Conservation (phyloP, 805 yeast genomes). For the Candida cerambycidarum region DNA sequence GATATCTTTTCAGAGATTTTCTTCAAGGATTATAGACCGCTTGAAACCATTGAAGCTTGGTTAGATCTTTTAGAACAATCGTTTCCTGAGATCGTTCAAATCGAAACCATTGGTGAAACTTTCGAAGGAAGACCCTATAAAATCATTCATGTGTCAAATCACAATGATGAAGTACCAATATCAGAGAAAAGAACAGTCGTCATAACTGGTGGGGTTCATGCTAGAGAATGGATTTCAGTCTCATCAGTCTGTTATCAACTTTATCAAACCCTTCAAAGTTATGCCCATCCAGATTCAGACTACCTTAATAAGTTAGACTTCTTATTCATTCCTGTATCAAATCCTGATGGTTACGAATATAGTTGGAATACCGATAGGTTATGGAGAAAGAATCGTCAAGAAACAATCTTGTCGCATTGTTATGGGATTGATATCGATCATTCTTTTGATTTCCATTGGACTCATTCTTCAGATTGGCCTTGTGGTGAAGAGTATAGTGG, state of each 20-base stretch:
- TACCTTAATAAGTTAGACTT: conserved; percentile 61
- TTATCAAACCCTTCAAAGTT: conserved; percentile 36
- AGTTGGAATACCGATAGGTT: conserved; percentile 79
- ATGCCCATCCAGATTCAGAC: conserved; percentile 37
- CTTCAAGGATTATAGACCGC: conserved; percentile 67
- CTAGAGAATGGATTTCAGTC: conserved; percentile 86
- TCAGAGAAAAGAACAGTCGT: conserved; percentile 60
- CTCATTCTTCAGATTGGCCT: conserved; percentile 57
- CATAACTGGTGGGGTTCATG: conserved; percentile 82
- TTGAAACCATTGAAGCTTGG: conserved; percentile 73
- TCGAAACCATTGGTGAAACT: conserved; percentile 73
- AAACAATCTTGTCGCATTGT: conserved; percentile 61
- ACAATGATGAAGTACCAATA: conserved; percentile 40
- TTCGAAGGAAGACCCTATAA: conserved; percentile 70
- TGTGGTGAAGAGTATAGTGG: conserved; percentile 88
- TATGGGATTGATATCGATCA: conserved; percentile 86
- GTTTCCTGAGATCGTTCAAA: conserved; percentile 60
- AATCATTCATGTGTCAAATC: conserved; percentile 59
- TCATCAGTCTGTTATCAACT: conserved; percentile 62
- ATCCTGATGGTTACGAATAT: conserved; percentile 89
- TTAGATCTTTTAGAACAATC: conserved; percentile 57
- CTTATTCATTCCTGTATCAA: conserved; percentile 76
- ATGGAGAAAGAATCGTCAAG: conserved; percentile 89
- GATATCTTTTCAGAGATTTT: conserved; percentile 49
- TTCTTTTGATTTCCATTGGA: conserved; percentile 76